A percentile compares a stretch with the other conserved stretches of the same genome.
phyloP scores from a whole-genome alignment of 345 rosid genomes.

The Salix suchowensis region DNA sequence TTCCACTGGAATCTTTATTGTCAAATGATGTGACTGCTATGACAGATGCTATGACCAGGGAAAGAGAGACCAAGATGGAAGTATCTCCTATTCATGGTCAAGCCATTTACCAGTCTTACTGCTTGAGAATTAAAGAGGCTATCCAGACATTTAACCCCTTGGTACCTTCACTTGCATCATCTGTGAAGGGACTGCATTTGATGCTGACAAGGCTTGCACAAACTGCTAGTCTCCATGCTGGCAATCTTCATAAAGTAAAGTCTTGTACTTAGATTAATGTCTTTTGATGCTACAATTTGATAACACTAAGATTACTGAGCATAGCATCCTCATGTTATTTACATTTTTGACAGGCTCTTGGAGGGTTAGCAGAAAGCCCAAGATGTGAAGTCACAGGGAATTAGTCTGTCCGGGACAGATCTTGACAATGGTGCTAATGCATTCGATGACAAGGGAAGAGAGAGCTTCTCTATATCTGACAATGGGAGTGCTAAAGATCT shows the following conservation, averaged over 20 bases:
- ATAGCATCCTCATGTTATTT: background rate
- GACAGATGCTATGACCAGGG: conserved; percentile 70
- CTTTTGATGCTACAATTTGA: conserved; percentile 5
- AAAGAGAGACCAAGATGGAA: conserved; percentile 71
- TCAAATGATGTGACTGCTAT: conserved; percentile 84
- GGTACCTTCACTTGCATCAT: conserved; percentile 48
- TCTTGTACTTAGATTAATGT: conserved; percentile 7
- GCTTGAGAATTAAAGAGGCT: conserved; percentile 70
- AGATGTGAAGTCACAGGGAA: conserved; percentile 53
- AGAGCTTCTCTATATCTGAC: conserved; percentile 37
- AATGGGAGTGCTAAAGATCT: conserved; percentile 39
- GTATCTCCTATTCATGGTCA: conserved; percentile 84
- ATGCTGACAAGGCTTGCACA: conserved; percentile 71
- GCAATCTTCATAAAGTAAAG: conserved; percentile 76
- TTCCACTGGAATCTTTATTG: conserved; percentile 67
- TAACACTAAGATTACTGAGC: background rate
- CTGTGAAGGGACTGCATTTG: conserved; percentile 60
- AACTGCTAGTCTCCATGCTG: conserved; percentile 82
- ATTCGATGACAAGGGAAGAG: conserved; percentile 39
- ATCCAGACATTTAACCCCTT: conserved; percentile 53
- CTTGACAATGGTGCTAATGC: conserved; percentile 38
- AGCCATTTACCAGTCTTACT: conserved; percentile 82
- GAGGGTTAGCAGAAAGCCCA: conserved; percentile 68
- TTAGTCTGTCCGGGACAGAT: conserved; percentile 47
- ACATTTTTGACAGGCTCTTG: conserved; percentile 49